Percentiles rank a stretch among this genome's conserved stretches.
Evolutionary conservation across 176 grass and related monocot genomes (phyloP).

Genomic region (Raddia guianensis): DNA sequence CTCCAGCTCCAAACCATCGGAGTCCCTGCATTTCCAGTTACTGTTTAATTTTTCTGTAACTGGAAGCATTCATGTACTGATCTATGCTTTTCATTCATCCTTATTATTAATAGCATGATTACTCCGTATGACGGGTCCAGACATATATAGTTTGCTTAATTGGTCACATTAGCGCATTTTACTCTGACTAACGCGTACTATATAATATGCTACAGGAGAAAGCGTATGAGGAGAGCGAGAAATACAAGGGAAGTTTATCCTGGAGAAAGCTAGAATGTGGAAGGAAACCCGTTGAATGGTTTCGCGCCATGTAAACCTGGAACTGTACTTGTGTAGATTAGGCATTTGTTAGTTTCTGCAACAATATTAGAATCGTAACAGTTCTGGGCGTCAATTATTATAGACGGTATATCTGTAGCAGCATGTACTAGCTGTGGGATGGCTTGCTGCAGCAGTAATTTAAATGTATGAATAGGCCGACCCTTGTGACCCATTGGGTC

Average conservation of each 20-base stretch:
- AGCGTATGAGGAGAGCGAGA: too few relatives aligned
- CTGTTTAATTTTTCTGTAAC: not conserved
- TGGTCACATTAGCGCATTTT: not conserved
- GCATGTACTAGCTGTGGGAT: too few relatives aligned
- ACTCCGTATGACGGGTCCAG: not conserved
- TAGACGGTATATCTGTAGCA: too few relatives aligned
- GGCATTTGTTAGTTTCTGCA: not conserved
- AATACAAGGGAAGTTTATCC: conserved; percentile 81
- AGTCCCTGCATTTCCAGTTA: too few relatives aligned
- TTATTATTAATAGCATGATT: not conserved
- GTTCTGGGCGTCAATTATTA: too few relatives aligned
- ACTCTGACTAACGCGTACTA: not conserved
- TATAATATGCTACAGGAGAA: conserved; percentile 52
- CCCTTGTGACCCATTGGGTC: too few relatives aligned
- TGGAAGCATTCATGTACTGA: not conserved
- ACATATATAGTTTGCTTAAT: not conserved
- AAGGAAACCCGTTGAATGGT: conserved; percentile 46
- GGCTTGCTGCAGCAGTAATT: too few relatives aligned
- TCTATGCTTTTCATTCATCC: not conserved
- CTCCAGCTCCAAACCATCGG: too few relatives aligned
- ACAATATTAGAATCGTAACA: not conserved
- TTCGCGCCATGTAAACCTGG: not conserved
- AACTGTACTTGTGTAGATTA: conserved; percentile 1
- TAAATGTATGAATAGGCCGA: too few relatives aligned
- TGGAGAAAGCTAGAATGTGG: conserved; percentile 56